Evolutionary conservation across 257 asterid genomes (phyloP).

Genomic region (Penstemon newberryi): DNA sequence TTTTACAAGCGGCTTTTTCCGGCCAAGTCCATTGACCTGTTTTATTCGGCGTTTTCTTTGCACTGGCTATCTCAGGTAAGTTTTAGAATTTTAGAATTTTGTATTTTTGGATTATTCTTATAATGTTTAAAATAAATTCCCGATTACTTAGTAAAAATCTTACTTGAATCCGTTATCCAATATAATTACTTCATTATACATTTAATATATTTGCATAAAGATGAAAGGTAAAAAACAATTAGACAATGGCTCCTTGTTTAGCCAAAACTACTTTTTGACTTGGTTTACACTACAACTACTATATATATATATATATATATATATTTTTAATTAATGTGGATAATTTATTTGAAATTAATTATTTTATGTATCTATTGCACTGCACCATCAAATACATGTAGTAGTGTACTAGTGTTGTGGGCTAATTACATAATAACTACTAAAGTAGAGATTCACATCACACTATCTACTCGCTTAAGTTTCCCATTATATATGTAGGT

Average conservation of each 20-base stretch:
- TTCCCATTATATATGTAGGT: too few relatives aligned
- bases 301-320: too few relatives aligned
- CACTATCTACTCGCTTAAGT: too few relatives aligned
- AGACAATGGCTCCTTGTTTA: slow-evolving; percentile 25
- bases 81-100: background rate
- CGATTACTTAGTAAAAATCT: background rate
- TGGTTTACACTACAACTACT: background rate
- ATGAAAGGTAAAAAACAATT: slow-evolving; percentile 27
- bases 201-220: too few relatives aligned
- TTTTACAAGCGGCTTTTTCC: slow-evolving; percentile 90
- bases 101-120: background rate
- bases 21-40: slow-evolving; percentile 65
- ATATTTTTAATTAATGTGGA: too few relatives aligned
- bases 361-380: too few relatives aligned
- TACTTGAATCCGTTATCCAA: background rate
- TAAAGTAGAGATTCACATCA: too few relatives aligned
- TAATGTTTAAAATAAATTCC: background rate
- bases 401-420: too few relatives aligned
- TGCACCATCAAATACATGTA: too few relatives aligned
- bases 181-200: too few relatives aligned
- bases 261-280: slow-evolving; percentile 22
- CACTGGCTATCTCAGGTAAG: slow-evolving; percentile 99
- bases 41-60: slow-evolving; percentile 87
- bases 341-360: too few relatives aligned
- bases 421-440: too few relatives aligned